Conservation (phyloP, 306 rosid genomes). For the Trichosanthes truncata region DNA sequence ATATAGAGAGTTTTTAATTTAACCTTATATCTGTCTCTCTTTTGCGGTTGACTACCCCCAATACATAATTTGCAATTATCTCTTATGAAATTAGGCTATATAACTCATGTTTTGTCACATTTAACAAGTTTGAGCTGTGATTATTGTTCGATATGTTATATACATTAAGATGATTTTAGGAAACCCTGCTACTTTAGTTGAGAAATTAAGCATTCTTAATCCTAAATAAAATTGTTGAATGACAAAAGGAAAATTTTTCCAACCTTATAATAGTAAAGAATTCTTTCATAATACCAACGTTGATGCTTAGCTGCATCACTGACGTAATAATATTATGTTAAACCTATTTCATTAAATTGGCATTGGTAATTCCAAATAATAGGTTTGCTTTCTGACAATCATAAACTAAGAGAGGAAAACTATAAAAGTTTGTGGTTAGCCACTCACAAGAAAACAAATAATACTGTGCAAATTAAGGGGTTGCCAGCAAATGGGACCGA, state of each 20-base stretch:
- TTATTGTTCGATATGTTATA: neutral
- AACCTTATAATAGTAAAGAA: neutral
- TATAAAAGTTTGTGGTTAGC: neutral
- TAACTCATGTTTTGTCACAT: neutral
- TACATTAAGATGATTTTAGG: neutral
- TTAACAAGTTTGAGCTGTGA: neutral
- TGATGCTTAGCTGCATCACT: neutral
- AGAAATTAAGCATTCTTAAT: neutral
- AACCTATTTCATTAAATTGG: no score
- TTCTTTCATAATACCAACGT: neutral
- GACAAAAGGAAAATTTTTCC: neutral
- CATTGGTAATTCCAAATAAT: neutral
- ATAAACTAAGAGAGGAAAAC: neutral
- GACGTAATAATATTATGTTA: no score
- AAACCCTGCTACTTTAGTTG: neutral
- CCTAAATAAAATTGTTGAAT: neutral
- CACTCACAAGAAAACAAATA: neutral
- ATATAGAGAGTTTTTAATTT: neutral
- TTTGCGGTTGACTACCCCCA: neutral
- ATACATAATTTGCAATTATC: neutral
- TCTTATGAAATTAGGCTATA: neutral
- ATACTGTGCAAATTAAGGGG: neutral
- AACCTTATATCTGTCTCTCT: neutral
- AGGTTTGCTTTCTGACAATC: neutral
- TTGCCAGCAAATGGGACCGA: slow-evolving; percentile 4